Evolutionary conservation across 2,329 filamentous ascomycete species (phyloP).

Genomic region (Fusarium chuoi): DNA sequence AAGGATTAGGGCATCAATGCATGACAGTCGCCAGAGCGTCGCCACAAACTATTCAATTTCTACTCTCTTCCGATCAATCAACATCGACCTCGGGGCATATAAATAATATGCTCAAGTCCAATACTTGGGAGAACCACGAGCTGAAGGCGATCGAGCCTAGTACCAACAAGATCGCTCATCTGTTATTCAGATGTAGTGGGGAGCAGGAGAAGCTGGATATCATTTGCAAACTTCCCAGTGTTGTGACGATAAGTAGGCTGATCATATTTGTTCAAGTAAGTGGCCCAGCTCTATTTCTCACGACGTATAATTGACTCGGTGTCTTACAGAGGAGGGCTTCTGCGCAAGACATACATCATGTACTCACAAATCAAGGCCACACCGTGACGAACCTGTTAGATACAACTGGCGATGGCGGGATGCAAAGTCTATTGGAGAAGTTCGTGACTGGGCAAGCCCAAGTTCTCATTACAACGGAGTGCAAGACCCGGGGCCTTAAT

Average conservation of each 20-base stretch:
- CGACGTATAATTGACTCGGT: fast-evolving
- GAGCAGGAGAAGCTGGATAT: neutral
- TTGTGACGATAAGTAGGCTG: neutral
- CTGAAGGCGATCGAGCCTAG: neutral
- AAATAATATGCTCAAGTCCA: fast-evolving
- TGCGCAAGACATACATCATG: neutral
- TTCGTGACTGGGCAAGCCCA: neutral
- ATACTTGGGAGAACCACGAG: neutral
- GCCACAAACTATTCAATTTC: neutral
- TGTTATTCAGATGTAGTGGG: neutral
- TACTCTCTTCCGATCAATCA: neutral
- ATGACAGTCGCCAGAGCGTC: fast-evolving
- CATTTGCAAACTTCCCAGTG: neutral
- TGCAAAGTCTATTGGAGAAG: neutral
- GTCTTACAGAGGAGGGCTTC: neutral
- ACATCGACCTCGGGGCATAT: fast-evolving
- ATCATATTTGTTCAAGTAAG: neutral
- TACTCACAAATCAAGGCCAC: neutral
- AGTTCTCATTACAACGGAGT: neutral
- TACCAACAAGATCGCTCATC: neutral
- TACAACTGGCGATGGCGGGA: neutral
- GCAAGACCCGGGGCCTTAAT: neutral
- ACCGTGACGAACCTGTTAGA: neutral
- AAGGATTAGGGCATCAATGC: fast-evolving
- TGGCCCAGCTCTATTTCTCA: fast-evolving